Base-by-base conservation (phyloP, 768 basidiomycete genomes). In the Filobasidium floriforme region DNA sequence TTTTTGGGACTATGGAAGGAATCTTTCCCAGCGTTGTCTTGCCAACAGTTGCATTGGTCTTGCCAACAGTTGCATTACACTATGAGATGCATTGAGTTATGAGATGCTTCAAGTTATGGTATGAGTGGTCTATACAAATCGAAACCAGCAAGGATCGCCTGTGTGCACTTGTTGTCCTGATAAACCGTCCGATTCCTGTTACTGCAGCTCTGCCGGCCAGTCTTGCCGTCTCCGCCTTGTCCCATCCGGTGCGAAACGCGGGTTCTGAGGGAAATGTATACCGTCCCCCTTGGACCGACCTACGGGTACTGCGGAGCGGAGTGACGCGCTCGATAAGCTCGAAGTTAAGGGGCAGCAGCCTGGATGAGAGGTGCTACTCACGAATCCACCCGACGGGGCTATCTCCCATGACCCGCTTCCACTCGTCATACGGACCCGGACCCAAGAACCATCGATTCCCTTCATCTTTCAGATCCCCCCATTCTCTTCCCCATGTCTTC, bases 391-490 rank as follows among this genome's bases (percentile, higher is more conserved):
- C 85, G 76, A 83, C 82, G 63, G 77, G 76, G 65, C 80, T 83
- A 41, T 71, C 77, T 10, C 92, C 92, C 90, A 97, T 94, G 52
- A 88, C 87, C 59, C 85, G 84, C 70, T 84, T 83, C 92, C 92
- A 96, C 69, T 87, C 87, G 51, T 79, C 80, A 59, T 81, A 76
- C 54, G 71, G 67, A 22, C 62, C 59, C 26, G 54, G 54, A 15
- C 89, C 92, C 41, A 85, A 78, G 86, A 88, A 90, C 92, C 92
- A 97, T 7, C 93, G 77, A 74, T 92, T 87, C 0, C 88, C 91
- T 73, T 93, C 92, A 37, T 81, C 84, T 7, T 82, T 81, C 0
- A 89, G 80, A 32, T 81, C 78, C 0, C 92, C 92, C 89, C 89
- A 97, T 72, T 93, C 91, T 28, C 79, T 78, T 69, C 90, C 85